Conservation (phyloP, 345 rosid genomes). For the Pistacia vera region DNA sequence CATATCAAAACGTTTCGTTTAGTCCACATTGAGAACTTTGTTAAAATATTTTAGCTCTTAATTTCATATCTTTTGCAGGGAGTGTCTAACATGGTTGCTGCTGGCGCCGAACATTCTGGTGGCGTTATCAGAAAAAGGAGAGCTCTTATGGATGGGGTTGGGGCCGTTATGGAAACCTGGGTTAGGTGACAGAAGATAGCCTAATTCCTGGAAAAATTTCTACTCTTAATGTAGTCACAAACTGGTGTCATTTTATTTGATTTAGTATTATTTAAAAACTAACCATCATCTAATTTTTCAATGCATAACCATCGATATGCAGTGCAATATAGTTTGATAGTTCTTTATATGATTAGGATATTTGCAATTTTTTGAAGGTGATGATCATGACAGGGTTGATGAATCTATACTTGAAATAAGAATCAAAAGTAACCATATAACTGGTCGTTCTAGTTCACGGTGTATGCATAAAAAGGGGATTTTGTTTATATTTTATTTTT, state of each 20-base stretch:
- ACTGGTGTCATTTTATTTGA: constrained; percentile 17
- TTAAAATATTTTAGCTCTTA: constrained; percentile 19
- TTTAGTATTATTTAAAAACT: constrained; percentile 1
- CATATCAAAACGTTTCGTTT: background rate
- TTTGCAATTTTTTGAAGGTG: background rate
- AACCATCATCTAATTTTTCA: constrained; percentile 11
- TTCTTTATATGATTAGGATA: background rate
- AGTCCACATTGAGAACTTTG: background rate
- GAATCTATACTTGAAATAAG: background rate
- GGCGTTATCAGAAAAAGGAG: constrained; percentile 90
- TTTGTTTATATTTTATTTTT: no score
- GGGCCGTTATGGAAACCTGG: constrained; percentile 97
- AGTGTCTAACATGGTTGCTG: constrained; percentile 83
- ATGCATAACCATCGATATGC: background rate
- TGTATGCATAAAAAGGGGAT: background rate
- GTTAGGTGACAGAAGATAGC: constrained; percentile 98
- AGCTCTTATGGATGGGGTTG: constrained; percentile 98
- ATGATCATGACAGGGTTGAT: background rate
- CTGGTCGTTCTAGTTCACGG: background rate
- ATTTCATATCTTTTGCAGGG: constrained; percentile 52
- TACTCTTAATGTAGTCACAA: constrained; percentile 54
- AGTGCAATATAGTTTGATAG: background rate
- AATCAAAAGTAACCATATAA: background rate
- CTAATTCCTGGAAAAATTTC: constrained; percentile 81
- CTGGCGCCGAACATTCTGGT: constrained; percentile 97